Evolutionary conservation across 2,329 filamentous ascomycete genomes (phyloP), one percentile per base, ranked within the genome.

Genomic region (Apiospora sp.): DNA sequence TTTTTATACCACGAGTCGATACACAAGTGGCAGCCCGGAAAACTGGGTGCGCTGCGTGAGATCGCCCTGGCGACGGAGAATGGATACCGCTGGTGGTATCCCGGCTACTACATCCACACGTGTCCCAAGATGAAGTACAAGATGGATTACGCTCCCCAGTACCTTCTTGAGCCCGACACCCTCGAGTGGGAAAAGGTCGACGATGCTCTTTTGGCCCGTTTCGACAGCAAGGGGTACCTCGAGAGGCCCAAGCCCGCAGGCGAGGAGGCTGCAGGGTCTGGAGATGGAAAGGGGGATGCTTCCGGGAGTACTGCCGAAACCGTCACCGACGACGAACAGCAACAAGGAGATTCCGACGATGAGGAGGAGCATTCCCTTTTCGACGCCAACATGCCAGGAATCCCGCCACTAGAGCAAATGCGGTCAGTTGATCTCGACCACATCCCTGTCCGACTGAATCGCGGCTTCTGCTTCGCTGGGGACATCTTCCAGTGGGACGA

Each of bases 91-190:
- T 94, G 90, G 86, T 96, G 94, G 88, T 96, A 96, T 82, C 92
- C 88, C 7, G 91, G 94, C 7, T 96, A 91, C 81, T 96, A 96
- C 78, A 96, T 96, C 73, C 93, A 95, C 80, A 90, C 85, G 71
- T 96, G 93, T 78, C 86, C 89, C 71, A 96, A 96, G 84, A 96
- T 96, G 94, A 87, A 87, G 76, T 96, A 96, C 85, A 96, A 96
- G 84, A 92, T 91, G 72, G 92, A 95, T 78, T 96, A 93, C 80
- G 86, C 87, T 14, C 93, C 93, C 1, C 92, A 94, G 78, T 89
- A 92, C 77, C 87, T 96, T 14, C 86, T 96, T 14, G 92, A 95
- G 75, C 92, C 92, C 0, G 89, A 91, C 74, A 87, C 87, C 0
- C 85, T 92, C 74, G 79, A 82, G 12, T 94, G 92, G 92, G 85